Evolutionary conservation across 495 filamentous ascomycete genomes (phyloP).

Genomic region (Aspergillus egyptiacus): DNA sequence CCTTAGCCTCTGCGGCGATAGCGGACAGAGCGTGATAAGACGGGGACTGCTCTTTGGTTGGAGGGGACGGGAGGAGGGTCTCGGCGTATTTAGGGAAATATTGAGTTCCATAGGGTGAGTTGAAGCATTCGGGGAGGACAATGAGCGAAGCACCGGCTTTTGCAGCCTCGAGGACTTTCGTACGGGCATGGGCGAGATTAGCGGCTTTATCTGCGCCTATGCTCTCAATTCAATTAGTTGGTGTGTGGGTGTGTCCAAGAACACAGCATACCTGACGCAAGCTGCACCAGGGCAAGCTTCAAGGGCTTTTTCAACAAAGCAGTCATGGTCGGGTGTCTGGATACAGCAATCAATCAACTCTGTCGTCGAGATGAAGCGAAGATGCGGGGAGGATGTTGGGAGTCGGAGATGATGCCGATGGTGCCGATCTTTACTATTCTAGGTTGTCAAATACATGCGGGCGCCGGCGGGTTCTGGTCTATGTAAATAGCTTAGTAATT

Average conservation of each 20-base stretch:
- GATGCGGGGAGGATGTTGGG: conserved; percentile 3
- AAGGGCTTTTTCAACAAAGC: conserved; percentile 62
- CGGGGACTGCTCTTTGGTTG: conserved; percentile 61
- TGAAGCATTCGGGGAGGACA: conserved; percentile 83
- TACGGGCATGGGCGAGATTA: conserved; percentile 77
- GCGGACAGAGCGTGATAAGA: conserved; percentile 77
- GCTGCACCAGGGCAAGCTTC: conserved; percentile 77
- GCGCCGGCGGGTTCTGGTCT: not conserved
- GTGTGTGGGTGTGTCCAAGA: not conserved
- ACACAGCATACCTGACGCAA: conserved; percentile 62
- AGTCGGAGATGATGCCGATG: not conserved
- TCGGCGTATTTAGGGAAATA: conserved; percentile 93
- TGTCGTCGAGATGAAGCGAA: not conserved
- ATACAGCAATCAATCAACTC: not conserved
- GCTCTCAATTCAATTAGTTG: conserved; percentile 1
- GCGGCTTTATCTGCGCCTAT: conserved; percentile 70
- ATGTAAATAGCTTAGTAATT: conserved; percentile 2
- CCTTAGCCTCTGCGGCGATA: conserved; percentile 67
- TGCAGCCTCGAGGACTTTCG: conserved; percentile 78
- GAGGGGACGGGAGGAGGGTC: conserved; percentile 72
- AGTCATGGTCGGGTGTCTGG: conserved; percentile 33
- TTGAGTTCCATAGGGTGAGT: conserved; percentile 84
- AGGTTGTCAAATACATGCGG: too few species aligned
- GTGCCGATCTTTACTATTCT: not conserved
- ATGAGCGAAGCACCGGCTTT: conserved; percentile 60